Percentiles rank a stretch among this genome's conserved stretches.
Evolutionary conservation across 192 early-diverging fungal genomes (phyloP).

Genomic region (Entomortierella chlamydospora): DNA sequence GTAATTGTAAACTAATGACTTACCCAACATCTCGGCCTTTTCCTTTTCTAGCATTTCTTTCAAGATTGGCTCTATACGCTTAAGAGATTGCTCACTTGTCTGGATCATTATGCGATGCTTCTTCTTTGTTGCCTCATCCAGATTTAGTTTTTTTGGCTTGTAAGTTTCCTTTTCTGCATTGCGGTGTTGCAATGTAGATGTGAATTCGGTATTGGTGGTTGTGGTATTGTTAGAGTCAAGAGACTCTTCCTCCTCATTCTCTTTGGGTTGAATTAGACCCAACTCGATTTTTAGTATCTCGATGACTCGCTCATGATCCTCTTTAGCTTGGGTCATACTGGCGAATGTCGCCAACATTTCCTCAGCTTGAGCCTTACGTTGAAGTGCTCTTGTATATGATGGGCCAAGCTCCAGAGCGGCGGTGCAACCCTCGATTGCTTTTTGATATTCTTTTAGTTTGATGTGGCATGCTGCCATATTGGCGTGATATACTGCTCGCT

Average conservation of each 20-base stretch:
- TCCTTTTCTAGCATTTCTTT: slow-evolving; percentile 68
- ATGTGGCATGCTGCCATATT: slow-evolving; percentile 78
- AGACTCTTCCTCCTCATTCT: slow-evolving; percentile 2
- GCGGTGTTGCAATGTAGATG: background rate
- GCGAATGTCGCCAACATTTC: slow-evolving; percentile 61
- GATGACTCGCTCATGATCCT: slow-evolving; percentile 56
- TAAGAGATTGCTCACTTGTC: slow-evolving; percentile 53
- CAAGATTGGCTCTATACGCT: slow-evolving; percentile 59
- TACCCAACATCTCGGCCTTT: slow-evolving; percentile 74
- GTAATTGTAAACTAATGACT: no score
- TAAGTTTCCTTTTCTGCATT: background rate
- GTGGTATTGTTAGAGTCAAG: background rate
- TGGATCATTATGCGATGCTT: slow-evolving; percentile 51
- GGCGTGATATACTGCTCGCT: slow-evolving; percentile 64
- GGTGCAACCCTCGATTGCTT: slow-evolving; percentile 30
- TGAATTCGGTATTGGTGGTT: background rate
- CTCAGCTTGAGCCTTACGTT: slow-evolving; percentile 71
- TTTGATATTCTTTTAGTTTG: slow-evolving; percentile 49
- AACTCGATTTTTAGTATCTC: slow-evolving; percentile 55
- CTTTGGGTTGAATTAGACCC: slow-evolving; percentile 26
- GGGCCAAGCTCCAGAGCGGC: slow-evolving; percentile 65
- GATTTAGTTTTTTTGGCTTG: slow-evolving; percentile 22
- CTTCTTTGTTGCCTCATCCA: slow-evolving; percentile 53
- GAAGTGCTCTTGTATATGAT: slow-evolving; percentile 67
- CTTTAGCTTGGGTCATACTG: slow-evolving; percentile 46